phyloP scores from a whole-genome alignment of 164 flowering plant species.

The Vitis labrusca region DNA sequence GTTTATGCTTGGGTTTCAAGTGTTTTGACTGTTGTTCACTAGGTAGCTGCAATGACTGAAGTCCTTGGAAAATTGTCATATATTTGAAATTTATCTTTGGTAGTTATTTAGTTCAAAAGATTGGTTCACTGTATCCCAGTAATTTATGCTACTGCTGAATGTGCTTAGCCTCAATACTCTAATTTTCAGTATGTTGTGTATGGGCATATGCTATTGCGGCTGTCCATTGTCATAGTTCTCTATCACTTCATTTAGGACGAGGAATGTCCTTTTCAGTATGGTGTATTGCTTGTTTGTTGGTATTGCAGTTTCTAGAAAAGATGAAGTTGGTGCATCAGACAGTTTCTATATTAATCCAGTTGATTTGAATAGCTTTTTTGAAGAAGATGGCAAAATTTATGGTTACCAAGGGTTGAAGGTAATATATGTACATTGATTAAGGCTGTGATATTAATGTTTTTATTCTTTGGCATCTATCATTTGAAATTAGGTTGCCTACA shows the following conservation, averaged over 20 bases:
- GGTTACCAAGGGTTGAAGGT: constrained; percentile 90
- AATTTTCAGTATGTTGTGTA: not conserved
- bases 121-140: not conserved
- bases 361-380: constrained; percentile 78
- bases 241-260: not conserved
- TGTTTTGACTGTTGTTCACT: not conserved
- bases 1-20: not conserved
- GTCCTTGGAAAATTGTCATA: not conserved
- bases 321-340: constrained; percentile 60
- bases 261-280: not conserved
- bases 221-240: not conserved
- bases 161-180: no score
- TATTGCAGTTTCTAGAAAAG: constrained; percentile 58
- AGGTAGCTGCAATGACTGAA: not conserved
- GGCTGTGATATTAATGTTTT: no score
- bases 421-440: not conserved
- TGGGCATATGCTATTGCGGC: not conserved
- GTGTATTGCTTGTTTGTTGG: not conserved
- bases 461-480: no score
- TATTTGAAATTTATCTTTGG: not conserved
- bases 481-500: no score
- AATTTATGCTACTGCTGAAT: not conserved
- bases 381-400: constrained; percentile 82
- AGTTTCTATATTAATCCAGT: constrained; percentile 52
- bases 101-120: not conserved